Percentiles rank a stretch among this genome's conserved stretches.
phyloP scores from a whole-genome alignment of 306 rosid genomes.

The Calophaca sinica region DNA sequence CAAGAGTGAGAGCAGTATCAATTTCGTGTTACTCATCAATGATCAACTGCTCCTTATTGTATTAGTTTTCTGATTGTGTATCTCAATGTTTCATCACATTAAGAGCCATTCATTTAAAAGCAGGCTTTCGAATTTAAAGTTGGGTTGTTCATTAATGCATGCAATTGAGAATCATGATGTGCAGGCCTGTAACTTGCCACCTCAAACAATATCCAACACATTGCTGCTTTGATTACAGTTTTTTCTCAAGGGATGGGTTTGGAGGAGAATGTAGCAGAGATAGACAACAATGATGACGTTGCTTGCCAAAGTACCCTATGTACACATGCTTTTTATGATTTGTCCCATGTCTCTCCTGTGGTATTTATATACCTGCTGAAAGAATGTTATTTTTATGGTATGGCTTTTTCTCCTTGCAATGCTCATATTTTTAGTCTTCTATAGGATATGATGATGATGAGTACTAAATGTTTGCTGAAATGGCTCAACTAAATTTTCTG shows the following conservation, averaged over 20 bases:
- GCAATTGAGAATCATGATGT: background rate
- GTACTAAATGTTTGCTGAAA: conserved; percentile 38
- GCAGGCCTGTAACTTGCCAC: background rate
- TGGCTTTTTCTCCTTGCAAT: conserved; percentile 39
- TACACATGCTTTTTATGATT: conserved; percentile 73
- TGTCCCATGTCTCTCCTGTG: conserved; percentile 72
- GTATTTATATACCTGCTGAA: conserved; percentile 83
- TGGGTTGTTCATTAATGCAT: conserved; percentile 12
- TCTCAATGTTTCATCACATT: background rate
- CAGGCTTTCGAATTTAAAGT: conserved; percentile 12
- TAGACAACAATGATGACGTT: conserved; percentile 42
- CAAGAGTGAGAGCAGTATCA: background rate
- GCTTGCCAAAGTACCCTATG: conserved; percentile 54
- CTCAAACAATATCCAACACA: conserved; percentile 16
- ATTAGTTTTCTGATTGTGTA: conserved; percentile 15
- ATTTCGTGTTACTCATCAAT: background rate
- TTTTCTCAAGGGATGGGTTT: conserved; percentile 61
- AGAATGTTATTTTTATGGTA: conserved; percentile 83
- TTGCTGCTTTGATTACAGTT: conserved; percentile 26
- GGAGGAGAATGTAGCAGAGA: conserved; percentile 55
- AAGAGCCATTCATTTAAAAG: background rate
- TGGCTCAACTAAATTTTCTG: conserved; percentile 32
- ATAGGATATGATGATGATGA: conserved; percentile 15
- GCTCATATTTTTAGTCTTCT: conserved; percentile 17
- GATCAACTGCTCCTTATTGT: conserved; percentile 11